phyloP scores from a whole-genome alignment of 345 rosid genomes.

The Citrus mangshanensis region DNA sequence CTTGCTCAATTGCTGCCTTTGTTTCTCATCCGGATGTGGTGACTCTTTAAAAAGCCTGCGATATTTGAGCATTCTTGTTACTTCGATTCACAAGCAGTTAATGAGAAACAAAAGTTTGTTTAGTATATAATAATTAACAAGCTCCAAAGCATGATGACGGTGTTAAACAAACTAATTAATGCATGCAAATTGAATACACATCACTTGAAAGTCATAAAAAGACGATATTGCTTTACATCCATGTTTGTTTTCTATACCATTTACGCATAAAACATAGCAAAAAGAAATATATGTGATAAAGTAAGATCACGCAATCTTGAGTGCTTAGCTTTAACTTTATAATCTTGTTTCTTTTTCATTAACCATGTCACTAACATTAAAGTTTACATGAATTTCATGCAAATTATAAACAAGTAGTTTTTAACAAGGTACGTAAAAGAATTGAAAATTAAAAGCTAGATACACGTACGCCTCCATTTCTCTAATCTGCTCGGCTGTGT shows the following conservation, averaged over 20 bases:
- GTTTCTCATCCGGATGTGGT: slow-evolving; percentile 99
- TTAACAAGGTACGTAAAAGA: not conserved
- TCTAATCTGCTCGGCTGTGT: slow-evolving; percentile 89
- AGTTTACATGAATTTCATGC: not conserved
- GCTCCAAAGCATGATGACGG: not conserved
- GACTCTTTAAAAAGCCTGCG: slow-evolving; percentile 90
- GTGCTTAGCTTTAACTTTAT: slow-evolving; percentile 4
- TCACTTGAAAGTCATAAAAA: not conserved
- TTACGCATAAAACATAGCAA: slow-evolving; percentile 9
- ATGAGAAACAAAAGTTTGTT: too few species aligned
- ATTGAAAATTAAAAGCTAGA: not conserved
- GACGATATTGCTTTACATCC: not conserved
- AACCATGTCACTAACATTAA: slow-evolving; percentile 4
- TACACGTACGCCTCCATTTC: slow-evolving; percentile 91
- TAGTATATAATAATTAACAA: not conserved
- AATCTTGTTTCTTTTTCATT: slow-evolving; percentile 14
- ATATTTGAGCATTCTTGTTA: not conserved
- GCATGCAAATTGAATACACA: not conserved
- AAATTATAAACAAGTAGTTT: not conserved
- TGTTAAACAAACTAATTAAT: not conserved
- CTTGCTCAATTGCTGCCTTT: slow-evolving; percentile 91
- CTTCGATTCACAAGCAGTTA: too few species aligned
- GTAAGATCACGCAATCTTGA: slow-evolving; percentile 16
- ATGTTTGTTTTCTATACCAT: not conserved
- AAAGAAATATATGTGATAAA: slow-evolving; percentile 10